phyloP scores from a whole-genome alignment of 805 yeast genomes.

The Wickerhamomyces pijperi region DNA sequence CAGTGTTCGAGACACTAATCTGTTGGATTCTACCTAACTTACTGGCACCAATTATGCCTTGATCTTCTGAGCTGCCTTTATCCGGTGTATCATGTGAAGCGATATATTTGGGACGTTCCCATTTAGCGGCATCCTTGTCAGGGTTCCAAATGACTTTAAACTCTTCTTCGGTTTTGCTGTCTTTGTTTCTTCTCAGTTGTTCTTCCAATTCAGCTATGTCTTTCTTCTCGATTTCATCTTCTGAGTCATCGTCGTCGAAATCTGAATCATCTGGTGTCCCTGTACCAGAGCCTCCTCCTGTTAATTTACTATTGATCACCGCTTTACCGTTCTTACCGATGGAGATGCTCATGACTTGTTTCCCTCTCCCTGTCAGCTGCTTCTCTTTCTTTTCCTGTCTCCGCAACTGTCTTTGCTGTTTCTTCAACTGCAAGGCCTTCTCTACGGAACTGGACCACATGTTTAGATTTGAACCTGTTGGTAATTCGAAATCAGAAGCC shows the following conservation, averaged over 20 bases:
- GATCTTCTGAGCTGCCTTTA: no score
- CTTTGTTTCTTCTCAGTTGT: conserved; percentile 22
- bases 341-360: conserved; percentile 64
- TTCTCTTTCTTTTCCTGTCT: conserved; percentile 48
- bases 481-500: conserved; percentile 75
- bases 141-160: conserved; percentile 47
- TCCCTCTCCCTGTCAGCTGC: conserved; percentile 62
- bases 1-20: no score
- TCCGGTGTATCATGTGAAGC: no score
- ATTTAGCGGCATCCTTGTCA: conserved; percentile 39
- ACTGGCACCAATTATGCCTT: no score
- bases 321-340: conserved; percentile 73
- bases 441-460: conserved; percentile 82
- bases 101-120: conserved; percentile 42
- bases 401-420: conserved; percentile 68
- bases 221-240: conserved; percentile 26
- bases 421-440: conserved; percentile 75
- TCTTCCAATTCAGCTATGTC: conserved; percentile 22
- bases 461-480: conserved; percentile 39
- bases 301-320: conserved; percentile 23
- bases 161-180: conserved; percentile 19
- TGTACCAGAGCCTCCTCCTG: conserved; percentile 11
- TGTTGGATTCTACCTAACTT: no score
- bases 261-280: background rate
- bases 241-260: conserved; percentile 3